Conservation (phyloP, 495 filamentous ascomycete genomes). For the Rhypophila decipiens region DNA sequence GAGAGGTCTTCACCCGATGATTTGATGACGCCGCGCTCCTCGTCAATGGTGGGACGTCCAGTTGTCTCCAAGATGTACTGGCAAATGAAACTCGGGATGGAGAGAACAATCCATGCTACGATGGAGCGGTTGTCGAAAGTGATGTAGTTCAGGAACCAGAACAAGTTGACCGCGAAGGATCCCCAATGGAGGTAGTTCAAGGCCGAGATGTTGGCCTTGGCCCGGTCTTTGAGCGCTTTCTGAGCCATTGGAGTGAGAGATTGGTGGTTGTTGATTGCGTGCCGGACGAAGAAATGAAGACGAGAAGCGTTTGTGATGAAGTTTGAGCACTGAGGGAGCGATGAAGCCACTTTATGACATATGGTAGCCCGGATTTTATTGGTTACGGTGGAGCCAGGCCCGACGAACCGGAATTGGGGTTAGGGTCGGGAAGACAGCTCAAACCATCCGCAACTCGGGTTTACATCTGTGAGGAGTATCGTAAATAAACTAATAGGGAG, state of each 20-base stretch:
- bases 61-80: slow-evolving; percentile 78
- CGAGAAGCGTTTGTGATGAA: background rate
- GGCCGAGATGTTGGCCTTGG: slow-evolving; percentile 65
- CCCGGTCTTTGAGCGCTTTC: slow-evolving; percentile 92
- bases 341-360: background rate
- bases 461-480: too few species aligned
- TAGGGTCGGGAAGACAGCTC: too few species aligned
- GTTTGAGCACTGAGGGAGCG: background rate
- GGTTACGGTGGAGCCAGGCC: too few species aligned
- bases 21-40: slow-evolving; percentile 58
- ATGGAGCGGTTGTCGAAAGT: slow-evolving; percentile 64
- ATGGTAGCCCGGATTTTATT: too few species aligned
- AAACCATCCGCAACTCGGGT: too few species aligned
- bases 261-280: background rate
- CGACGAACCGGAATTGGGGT: too few species aligned
- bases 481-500: too few species aligned
- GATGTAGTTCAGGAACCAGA: slow-evolving; percentile 68
- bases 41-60: slow-evolving; percentile 66
- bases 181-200: slow-evolving; percentile 77
- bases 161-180: slow-evolving; percentile 57
- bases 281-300: background rate
- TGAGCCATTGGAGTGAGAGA: slow-evolving; percentile 46
- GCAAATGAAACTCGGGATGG: slow-evolving; percentile 65
- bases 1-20: slow-evolving; percentile 81
- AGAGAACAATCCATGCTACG: slow-evolving; percentile 63